Percentiles rank a stretch among this genome's conserved stretches.
Evolutionary conservation across 192 early-diverging fungal genomes (phyloP).

Genomic region (Thoreauomyces humboldtii): DNA sequence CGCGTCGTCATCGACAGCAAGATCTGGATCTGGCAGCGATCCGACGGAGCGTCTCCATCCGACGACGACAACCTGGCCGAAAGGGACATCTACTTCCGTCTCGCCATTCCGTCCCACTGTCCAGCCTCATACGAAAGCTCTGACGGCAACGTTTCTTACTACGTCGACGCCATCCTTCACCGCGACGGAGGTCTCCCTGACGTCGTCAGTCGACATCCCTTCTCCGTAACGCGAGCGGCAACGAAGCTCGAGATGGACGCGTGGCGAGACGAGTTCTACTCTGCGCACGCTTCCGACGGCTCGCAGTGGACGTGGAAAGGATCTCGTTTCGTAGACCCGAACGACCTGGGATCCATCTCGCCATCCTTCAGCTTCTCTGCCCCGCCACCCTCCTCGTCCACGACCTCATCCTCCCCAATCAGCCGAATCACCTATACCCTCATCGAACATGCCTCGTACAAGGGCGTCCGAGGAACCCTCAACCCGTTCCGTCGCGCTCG

Average conservation of each 20-base stretch:
- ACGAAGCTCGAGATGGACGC: constrained; percentile 9
- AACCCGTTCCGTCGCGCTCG: neutral
- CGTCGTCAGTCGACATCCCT: neutral
- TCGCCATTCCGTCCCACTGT: constrained; percentile 7
- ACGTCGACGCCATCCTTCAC: constrained; percentile 2
- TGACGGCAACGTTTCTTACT: neutral
- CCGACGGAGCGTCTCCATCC: neutral
- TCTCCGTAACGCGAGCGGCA: constrained; percentile 5
- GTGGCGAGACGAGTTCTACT: too few relatives aligned
- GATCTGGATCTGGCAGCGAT: constrained; percentile 6
- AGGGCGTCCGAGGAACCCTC: neutral
- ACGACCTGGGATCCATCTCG: too few relatives aligned
- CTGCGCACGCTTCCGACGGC: too few relatives aligned
- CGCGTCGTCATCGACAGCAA: neutral
- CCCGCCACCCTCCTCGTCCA: too few relatives aligned
- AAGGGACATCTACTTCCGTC: neutral
- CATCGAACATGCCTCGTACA: neutral
- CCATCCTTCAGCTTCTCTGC: too few relatives aligned
- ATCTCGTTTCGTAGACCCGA: too few relatives aligned
- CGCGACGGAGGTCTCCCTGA: neutral
- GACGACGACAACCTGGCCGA: neutral
- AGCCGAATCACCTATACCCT: neutral
- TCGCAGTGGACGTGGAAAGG: too few relatives aligned
- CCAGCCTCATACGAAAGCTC: neutral
- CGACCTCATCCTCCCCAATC: neutral